phyloP scores from a whole-genome alignment of 805 yeast genomes.

The Sungouiella thailandica region DNA sequence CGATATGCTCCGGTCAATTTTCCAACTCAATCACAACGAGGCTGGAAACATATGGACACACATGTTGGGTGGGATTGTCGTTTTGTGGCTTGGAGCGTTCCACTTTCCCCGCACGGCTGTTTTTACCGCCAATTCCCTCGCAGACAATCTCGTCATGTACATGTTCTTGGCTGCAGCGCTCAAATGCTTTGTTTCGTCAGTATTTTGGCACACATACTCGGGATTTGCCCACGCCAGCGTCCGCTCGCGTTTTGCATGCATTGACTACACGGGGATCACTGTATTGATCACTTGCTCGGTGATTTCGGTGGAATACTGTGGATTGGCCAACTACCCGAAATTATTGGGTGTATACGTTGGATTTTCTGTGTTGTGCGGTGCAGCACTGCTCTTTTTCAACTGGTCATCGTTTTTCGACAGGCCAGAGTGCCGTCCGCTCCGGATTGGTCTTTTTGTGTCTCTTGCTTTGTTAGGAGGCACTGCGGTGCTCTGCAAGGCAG shows the following conservation, averaged over 20 bases:
- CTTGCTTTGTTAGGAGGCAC: constrained; percentile 71
- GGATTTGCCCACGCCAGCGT: constrained; percentile 60
- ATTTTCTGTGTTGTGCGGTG: constrained; percentile 63
- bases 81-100: constrained; percentile 50
- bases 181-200: constrained; percentile 73
- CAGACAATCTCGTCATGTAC: constrained; percentile 48
- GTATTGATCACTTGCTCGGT: constrained; percentile 85
- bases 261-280: constrained; percentile 93
- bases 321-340: constrained; percentile 61
- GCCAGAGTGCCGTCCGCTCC: constrained; percentile 74
- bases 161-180: constrained; percentile 67
- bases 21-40: constrained; percentile 71
- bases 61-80: constrained; percentile 57
- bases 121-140: constrained; percentile 39
- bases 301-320: constrained; percentile 76
- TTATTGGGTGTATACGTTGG: constrained; percentile 44
- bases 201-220: constrained; percentile 88
- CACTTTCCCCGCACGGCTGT: constrained; percentile 62
- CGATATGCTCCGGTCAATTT: constrained; percentile 56
- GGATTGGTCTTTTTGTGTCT: constrained; percentile 77
- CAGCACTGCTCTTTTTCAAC: constrained; percentile 69
- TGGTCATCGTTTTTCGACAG: constrained; percentile 92
- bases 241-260: constrained; percentile 80
- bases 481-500: constrained; percentile 53
- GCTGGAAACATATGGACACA: constrained; percentile 94